Conservation (phyloP, 2,329 filamentous ascomycete species). For the Aspergillus vadensis region DNA sequence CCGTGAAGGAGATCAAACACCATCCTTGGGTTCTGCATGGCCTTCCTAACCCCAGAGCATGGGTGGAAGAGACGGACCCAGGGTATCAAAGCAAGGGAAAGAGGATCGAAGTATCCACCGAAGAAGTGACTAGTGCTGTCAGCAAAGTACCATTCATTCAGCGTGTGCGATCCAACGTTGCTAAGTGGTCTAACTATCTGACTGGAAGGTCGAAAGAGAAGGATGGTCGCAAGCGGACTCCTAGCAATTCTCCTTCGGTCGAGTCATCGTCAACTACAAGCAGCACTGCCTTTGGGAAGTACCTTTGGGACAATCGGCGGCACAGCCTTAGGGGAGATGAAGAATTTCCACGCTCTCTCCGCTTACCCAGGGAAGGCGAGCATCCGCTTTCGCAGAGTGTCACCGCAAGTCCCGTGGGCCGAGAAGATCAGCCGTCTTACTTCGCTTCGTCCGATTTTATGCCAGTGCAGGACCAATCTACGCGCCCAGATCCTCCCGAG, state of each 20-base stretch:
- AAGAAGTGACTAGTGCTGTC: conserved; percentile 86
- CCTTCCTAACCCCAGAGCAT: conserved; percentile 71
- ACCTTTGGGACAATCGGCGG: conserved; percentile 52
- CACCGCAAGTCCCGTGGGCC: conserved; percentile 64
- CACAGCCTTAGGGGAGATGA: conserved; percentile 60
- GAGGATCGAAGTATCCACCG: conserved; percentile 88
- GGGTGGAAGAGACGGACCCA: conserved; percentile 95
- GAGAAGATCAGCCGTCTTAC: conserved; percentile 39
- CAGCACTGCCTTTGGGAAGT: conserved; percentile 57
- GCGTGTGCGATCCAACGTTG: conserved; percentile 75
- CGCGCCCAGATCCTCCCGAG: conserved; percentile 42
- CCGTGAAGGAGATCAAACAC: conserved; percentile 86
- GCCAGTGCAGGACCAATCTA: conserved; percentile 26
- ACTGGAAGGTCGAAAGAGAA: conserved; percentile 44
- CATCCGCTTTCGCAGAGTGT: conserved; percentile 77
- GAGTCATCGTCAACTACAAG: conserved; percentile 59
- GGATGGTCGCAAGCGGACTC: conserved; percentile 54
- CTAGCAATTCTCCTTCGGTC: conserved; percentile 56
- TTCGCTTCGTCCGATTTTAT: conserved; percentile 31
- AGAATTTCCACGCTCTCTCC: conserved; percentile 54
- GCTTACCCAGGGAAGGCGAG: conserved; percentile 57
- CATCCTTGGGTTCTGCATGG: conserved; percentile 88
- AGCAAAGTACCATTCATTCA: conserved; percentile 86
- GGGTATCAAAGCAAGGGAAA: conserved; percentile 74
- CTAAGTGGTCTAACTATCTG: conserved; percentile 64